Evolutionary conservation across 352 stramenopile species (phyloP).

Genomic region (Pythium brachiatum): DNA sequence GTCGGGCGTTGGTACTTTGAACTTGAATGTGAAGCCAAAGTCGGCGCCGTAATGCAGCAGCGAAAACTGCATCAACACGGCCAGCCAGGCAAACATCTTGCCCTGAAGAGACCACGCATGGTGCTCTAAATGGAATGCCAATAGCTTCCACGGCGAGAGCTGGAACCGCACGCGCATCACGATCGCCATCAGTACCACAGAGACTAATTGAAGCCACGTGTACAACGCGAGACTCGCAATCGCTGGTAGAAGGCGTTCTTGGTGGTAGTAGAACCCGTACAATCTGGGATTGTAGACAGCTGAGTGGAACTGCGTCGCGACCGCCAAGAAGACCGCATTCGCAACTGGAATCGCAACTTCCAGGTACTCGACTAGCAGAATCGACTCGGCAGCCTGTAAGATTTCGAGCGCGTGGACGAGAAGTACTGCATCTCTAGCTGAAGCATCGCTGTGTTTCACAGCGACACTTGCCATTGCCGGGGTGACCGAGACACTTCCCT

Average conservation of each 20-base stretch:
- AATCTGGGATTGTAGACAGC: constrained; percentile 14
- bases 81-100: constrained; percentile 15
- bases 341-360: constrained; percentile 7
- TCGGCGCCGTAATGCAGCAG: constrained; percentile 12
- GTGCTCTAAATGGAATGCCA: constrained; percentile 14
- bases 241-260: background rate
- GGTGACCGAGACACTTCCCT: too few relatives aligned
- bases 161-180: constrained; percentile 13
- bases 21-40: background rate
- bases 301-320: constrained; percentile 1
- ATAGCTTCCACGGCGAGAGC: background rate
- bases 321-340: constrained; percentile 3
- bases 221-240: constrained; percentile 5
- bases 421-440: background rate
- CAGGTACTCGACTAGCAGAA: constrained; percentile 19
- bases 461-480: background rate
- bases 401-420: constrained; percentile 5
- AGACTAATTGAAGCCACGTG: background rate
- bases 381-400: constrained; percentile 4
- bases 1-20: background rate
- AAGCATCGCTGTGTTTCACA: background rate
- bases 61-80: constrained; percentile 5
- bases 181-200: constrained; percentile 6
- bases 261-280: background rate
- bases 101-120: constrained; percentile 8